Base-by-base conservation (phyloP, 805 yeast species). In the Candida coquimbonensis region DNA sequence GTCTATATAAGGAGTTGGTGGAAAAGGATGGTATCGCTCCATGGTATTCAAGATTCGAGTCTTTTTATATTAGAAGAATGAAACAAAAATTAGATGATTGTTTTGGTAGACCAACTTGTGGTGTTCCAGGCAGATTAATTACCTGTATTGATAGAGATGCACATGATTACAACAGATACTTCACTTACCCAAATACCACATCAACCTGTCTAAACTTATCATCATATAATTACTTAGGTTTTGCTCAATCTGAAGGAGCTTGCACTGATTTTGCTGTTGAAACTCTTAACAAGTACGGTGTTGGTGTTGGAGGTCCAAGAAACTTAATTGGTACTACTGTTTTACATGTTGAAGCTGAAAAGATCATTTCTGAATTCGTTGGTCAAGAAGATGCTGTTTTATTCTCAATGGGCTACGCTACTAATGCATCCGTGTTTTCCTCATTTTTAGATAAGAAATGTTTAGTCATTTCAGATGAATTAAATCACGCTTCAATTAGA, bases 401-500 rank as follows among this genome's bases (percentile, higher is more conserved):
- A 26, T 85, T 88, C 54, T 83, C 95, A 37, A 93, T 88, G 86
- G 99, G 99, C 47, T 93, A 88, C 63, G 93, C 95, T 55, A 93
- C 99, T 5, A 93, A 93, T 63, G 96, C 96, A 17, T 81, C 83
- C 56, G 71, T 93, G 45, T 91, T 93, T 62, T 72, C 88, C 27
- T 78, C 95, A 3, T 68, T 93, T 43, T 85, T 87, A 37, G 95
- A 90, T 66, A 77, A 87, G 51, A 84, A 87, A 61, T 89, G 96
- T 60, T 75, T 95, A 46, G 91, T 95, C 42, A 85, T 93, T 42
- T 85, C 96, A 14, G 99, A 93, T 69, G 91, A 90, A 59, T 75
- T 93, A 57, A 93, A 93, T 64, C 99, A 93, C 65, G 89, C 96
- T 5, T 89, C 97, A 1, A 88, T 91, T 54, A 80, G 99, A 64